A percentile compares a stretch with the other conserved stretches of the same genome.
These are phyloP conservation scores for Ogataea saltuana DNA, from an alignment of 805 yeast genomes.

Conservation along the genomic window DNA sequence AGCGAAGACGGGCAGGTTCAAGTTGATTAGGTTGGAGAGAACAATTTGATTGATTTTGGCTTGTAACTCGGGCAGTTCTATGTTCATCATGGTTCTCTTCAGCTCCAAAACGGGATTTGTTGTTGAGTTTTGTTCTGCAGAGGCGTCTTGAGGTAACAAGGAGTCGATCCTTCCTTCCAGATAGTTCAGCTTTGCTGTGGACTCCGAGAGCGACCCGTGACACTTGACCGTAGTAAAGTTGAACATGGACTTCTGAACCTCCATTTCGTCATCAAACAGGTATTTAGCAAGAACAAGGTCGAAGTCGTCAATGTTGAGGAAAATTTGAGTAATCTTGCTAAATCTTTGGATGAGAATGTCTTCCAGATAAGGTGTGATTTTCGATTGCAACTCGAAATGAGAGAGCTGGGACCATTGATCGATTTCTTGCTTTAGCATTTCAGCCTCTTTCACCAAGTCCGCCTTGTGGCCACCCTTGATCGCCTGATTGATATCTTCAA, in stretches of 20 bases:
- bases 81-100: constrained; percentile 19
- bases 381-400: constrained; percentile 38
- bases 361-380: constrained; percentile 33
- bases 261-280: constrained; percentile 28
- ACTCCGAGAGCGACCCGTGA: constrained; percentile 33
- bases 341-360: constrained; percentile 29
- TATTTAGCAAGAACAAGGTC: constrained; percentile 31
- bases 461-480: constrained; percentile 12
- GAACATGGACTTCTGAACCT: constrained; percentile 28
- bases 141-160: constrained; percentile 18
- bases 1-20: constrained; percentile 31
- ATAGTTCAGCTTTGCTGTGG: constrained; percentile 30
- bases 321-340: constrained; percentile 32
- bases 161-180: constrained; percentile 36
- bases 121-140: constrained; percentile 1
- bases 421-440: constrained; percentile 24
- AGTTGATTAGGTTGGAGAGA: constrained; percentile 25
- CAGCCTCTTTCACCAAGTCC: constrained; percentile 14
- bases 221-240: constrained; percentile 28
- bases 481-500: constrained; percentile 27
- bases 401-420: constrained; percentile 36
- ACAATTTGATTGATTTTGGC: constrained; percentile 26
- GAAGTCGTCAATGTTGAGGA: constrained; percentile 37
- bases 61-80: constrained; percentile 33
- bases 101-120: constrained; percentile 22